Evolutionary conservation across 768 basidiomycete genomes (phyloP).

Genomic region (Amanita muscaria): DNA sequence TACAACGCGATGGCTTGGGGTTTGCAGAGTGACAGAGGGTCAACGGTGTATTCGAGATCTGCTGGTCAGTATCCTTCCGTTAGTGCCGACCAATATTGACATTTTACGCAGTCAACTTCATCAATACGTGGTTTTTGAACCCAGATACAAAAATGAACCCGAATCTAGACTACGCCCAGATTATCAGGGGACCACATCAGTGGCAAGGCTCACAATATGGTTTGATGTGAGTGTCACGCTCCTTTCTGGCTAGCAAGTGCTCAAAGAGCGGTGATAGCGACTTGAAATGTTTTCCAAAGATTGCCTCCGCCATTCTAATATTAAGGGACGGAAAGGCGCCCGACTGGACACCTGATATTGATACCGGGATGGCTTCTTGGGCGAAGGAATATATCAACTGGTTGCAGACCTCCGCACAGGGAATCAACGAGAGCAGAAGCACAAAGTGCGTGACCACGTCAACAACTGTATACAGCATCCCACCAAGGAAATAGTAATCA

Average conservation of each 20-base stretch:
- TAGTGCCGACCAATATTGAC: not conserved
- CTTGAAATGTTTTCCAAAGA: slow-evolving; percentile 48
- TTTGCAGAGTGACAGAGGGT: slow-evolving; percentile 16
- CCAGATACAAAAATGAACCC: slow-evolving; percentile 53
- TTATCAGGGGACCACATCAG: slow-evolving; percentile 32
- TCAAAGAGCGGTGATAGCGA: slow-evolving; percentile 28
- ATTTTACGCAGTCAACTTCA: slow-evolving; percentile 27
- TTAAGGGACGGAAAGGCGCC: slow-evolving; percentile 40
- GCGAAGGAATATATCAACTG: slow-evolving; percentile 42
- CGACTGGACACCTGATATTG: slow-evolving; percentile 46
- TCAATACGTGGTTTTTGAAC: slow-evolving; percentile 56
- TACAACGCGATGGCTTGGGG: slow-evolving; percentile 53
- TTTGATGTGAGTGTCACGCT: slow-evolving; percentile 34
- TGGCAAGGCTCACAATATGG: slow-evolving; percentile 42
- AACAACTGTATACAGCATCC: not conserved
- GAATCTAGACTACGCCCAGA: slow-evolving; percentile 50
- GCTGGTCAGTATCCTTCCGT: slow-evolving; percentile 22
- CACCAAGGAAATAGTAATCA: slow-evolving; percentile 41
- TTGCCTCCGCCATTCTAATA: slow-evolving; percentile 43
- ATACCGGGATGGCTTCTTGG: slow-evolving; percentile 44
- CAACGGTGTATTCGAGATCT: slow-evolving; percentile 28
- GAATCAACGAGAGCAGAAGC: slow-evolving; percentile 35
- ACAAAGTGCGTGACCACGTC: slow-evolving; percentile 34
- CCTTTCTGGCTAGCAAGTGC: not conserved
- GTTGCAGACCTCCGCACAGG: slow-evolving; percentile 42